A percentile compares a stretch with the other conserved stretches of the same genome.
Conservation (phyloP, 2,329 filamentous ascomycete genomes). For the Sporothrix pallida region DNA sequence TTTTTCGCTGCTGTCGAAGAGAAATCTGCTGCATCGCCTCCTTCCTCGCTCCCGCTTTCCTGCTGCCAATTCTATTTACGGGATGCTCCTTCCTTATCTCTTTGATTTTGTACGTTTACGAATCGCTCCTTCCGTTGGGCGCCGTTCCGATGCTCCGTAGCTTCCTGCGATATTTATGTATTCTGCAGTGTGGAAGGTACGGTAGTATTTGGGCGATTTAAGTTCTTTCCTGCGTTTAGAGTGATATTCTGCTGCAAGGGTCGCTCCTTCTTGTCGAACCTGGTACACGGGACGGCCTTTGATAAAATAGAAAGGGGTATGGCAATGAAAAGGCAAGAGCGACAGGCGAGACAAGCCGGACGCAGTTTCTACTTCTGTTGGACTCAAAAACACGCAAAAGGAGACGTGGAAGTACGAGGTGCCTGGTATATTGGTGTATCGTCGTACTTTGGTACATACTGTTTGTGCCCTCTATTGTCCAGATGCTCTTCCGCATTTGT, state of each 20-base stretch:
- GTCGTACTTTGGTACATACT: not conserved
- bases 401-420: not conserved
- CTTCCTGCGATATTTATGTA: not conserved
- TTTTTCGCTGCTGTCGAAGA: too few relatives aligned
- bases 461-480: not conserved
- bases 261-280: slow-evolving; percentile 22
- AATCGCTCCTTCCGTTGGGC: not conserved
- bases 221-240: not conserved
- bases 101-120: not conserved
- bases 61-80: too few relatives aligned
- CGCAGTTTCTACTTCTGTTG: not conserved
- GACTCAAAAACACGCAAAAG: not conserved
- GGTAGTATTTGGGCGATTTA: not conserved
- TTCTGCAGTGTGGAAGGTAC: not conserved
- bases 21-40: not conserved
- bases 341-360: not conserved
- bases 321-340: not conserved
- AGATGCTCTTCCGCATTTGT: not conserved
- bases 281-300: not conserved
- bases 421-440: not conserved
- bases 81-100: slow-evolving; percentile 17
- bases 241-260: slow-evolving; percentile 12
- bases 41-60: not conserved
- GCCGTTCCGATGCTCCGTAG: not conserved
- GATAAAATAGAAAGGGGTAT: not conserved